Evolutionary conservation across 805 yeast genomes (phyloP), one percentile per base, ranked within the genome.

Genomic region (Cyberlindnera amylophila): DNA sequence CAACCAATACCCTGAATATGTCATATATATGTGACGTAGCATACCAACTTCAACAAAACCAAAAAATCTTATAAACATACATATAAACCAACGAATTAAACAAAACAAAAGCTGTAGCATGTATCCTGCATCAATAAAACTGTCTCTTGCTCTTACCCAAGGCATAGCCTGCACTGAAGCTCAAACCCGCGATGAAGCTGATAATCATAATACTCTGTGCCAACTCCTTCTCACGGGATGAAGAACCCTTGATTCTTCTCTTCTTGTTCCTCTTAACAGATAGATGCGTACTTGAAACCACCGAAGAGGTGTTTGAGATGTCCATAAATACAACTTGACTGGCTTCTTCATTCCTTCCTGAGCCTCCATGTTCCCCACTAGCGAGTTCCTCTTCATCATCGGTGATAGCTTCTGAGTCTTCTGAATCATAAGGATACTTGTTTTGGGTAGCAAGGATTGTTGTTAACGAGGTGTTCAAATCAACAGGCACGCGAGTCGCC

Each of bases 131-230:
- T 19, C 19, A 40, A 17, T 39, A 36, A 16, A 42, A 35, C 11
- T 38, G 36, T 17, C 45, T 42, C 21, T 43, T 43, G 21, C 39
- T 32, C n/a, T 35, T 28, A 2, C 52, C 51, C 32, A 49, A 28
- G 1, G 49, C 49, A 39, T 42, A 51, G 1, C 55, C 55, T 11
- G 47, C 51, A 23, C 51, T 46, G 33, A 51, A 51, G 33, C 53
- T 49, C 26, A 51, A 17, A 19, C 47, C 35, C 1, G 46, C 50
- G 30, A 51, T 36, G 26, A 51, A 34, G 9, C 45, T 26, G 13
- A 48, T 39, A 6, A 48, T 18, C 4, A 34, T 36, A 11, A 44
- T 40, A 16, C 41, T 38, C 13, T 41, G 39, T 4, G 48, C 21
- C 19, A 33, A 17, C 19, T 34, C 41, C 17, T 18, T 31, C 23